These are phyloP conservation scores for Euphorbia peplus DNA, from an alignment of 345 rosid genomes.

Conservation along the genomic window DNA sequence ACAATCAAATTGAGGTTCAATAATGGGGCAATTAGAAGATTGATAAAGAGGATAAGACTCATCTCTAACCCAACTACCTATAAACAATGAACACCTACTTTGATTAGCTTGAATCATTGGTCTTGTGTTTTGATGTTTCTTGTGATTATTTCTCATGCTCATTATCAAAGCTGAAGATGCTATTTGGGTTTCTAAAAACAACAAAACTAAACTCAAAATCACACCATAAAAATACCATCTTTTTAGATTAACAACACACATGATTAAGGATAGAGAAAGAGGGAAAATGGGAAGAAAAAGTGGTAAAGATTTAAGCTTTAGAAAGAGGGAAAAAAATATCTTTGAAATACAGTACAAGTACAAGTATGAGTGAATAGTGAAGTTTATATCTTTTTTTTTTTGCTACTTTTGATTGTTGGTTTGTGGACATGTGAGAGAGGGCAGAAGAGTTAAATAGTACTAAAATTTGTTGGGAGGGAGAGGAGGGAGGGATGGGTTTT, in stretches of 20 bases:
- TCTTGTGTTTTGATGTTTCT: constrained; percentile 37
- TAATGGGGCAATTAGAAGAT: constrained; percentile 47
- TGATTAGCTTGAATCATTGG: constrained; percentile 60
- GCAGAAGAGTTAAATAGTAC: too few relatives aligned
- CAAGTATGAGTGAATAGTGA: too few relatives aligned
- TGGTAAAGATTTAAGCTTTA: not conserved
- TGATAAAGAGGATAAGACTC: constrained; percentile 69
- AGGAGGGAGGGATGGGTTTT: too few relatives aligned
- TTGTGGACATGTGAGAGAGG: too few relatives aligned
- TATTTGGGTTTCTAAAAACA: constrained; percentile 31
- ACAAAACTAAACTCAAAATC: constrained; percentile 26
- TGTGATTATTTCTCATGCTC: constrained; percentile 60
- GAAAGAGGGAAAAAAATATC: not conserved
- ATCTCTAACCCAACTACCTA: constrained; percentile 71
- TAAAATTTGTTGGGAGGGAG: too few relatives aligned
- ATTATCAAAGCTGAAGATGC: constrained; percentile 56
- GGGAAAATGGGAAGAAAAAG: not conserved
- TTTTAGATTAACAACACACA: not conserved
- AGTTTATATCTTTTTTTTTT: too few relatives aligned
- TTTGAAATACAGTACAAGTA: too few relatives aligned
- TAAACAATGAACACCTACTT: constrained; percentile 50
- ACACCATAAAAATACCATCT: constrained; percentile 28
- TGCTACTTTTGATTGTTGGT: too few relatives aligned
- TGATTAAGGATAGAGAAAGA: not conserved
- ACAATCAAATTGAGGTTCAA: constrained; percentile 79